A percentile compares a stretch with the other conserved stretches of the same genome.
These are phyloP conservation scores for Kwoniella sp. DNA, from an alignment of 768 basidiomycete genomes.

Conservation along the genomic window DNA sequence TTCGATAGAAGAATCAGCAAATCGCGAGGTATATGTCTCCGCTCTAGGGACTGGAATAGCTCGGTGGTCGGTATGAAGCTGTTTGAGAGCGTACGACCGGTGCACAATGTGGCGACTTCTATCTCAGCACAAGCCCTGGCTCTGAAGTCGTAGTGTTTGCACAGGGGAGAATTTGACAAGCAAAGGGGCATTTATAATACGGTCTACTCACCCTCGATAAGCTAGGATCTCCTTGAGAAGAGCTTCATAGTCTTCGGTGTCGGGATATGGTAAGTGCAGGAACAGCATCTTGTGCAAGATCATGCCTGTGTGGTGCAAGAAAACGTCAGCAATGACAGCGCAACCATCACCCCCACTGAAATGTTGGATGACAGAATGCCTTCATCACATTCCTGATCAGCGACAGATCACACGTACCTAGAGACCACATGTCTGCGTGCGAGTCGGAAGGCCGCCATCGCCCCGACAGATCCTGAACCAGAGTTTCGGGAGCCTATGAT, in stretches of 20 bases:
- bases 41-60: slow-evolving; percentile 65
- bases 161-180: too few relatives aligned
- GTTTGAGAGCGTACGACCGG: too few relatives aligned
- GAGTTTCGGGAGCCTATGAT: slow-evolving; percentile 73
- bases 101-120: too few relatives aligned
- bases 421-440: slow-evolving; percentile 94
- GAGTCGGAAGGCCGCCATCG: slow-evolving; percentile 73
- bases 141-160: too few relatives aligned
- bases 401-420: slow-evolving; percentile 61
- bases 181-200: too few relatives aligned
- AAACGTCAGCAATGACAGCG: too few relatives aligned
- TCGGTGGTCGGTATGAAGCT: slow-evolving; percentile 64
- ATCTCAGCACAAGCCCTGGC: too few relatives aligned
- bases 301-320: slow-evolving; percentile 61
- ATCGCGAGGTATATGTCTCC: slow-evolving; percentile 71
- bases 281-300: slow-evolving; percentile 91
- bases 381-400: neutral
- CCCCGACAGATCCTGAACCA: slow-evolving; percentile 69
- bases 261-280: slow-evolving; percentile 81
- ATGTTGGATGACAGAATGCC: too few relatives aligned
- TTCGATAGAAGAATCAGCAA: slow-evolving; percentile 73
- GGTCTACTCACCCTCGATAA: slow-evolving; percentile 69
- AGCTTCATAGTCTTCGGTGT: slow-evolving; percentile 68
- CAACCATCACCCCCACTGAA: too few relatives aligned
- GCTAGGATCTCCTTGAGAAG: slow-evolving; percentile 72